Conservation (phyloP, 1,284 basidiomycete species). For the Rhodotorula glutinis region DNA sequence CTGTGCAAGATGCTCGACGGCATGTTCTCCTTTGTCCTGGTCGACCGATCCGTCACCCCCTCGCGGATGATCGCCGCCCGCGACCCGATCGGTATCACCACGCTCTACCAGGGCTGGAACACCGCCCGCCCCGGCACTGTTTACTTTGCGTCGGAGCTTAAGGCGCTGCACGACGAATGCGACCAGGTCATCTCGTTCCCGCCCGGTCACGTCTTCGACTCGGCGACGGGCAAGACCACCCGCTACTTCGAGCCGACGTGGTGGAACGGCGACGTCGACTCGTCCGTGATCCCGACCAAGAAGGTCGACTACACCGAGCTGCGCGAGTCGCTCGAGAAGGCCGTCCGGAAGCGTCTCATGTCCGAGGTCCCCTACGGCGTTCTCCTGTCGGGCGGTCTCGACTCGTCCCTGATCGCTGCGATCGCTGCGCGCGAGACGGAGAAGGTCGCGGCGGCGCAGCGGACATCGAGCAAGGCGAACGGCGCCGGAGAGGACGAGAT, state of each 20-base stretch:
- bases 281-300: constrained; percentile 61
- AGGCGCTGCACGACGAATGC: constrained; percentile 86
- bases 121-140: constrained; percentile 77
- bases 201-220: constrained; percentile 93
- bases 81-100: constrained; percentile 97
- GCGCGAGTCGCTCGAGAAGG: constrained; percentile 80
- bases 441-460: constrained; percentile 77
- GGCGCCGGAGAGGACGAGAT: constrained; percentile 34
- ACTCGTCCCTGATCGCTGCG: constrained; percentile 92
- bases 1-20: constrained; percentile 84
- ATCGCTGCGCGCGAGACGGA: constrained; percentile 97
- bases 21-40: constrained; percentile 97
- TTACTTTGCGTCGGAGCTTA: constrained; percentile 96
- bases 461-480: constrained; percentile 41
- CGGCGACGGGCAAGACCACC: constrained; percentile 66
- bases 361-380: constrained; percentile 99
- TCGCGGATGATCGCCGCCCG: constrained; percentile 90
- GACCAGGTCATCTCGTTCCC: constrained; percentile 95
- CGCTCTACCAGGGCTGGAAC: constrained; percentile 93
- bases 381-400: constrained; percentile 88
- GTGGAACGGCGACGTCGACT: constrained; percentile 72
- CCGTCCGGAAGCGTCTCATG: constrained; percentile 95
- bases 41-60: constrained; percentile 88
- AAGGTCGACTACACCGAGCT: constrained; percentile 67
- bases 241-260: constrained; percentile 83